phyloP scores from a whole-genome alignment of 768 basidiomycete species.

The Lactarius tabidus region DNA sequence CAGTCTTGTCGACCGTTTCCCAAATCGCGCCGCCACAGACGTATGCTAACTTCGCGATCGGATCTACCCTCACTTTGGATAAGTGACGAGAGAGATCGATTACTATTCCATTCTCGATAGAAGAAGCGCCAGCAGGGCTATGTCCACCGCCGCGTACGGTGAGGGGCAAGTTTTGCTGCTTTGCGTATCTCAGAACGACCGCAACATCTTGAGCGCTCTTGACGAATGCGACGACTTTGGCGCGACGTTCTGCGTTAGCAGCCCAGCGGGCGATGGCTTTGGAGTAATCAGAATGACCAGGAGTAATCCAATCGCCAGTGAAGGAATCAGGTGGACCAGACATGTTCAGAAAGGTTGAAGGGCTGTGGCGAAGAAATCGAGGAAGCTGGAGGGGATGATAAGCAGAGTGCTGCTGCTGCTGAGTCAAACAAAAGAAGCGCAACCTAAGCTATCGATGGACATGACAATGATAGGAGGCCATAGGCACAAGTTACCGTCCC shows the following conservation, averaged over 20 bases:
- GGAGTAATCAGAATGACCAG: conserved; percentile 36
- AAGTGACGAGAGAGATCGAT: conserved; percentile 47
- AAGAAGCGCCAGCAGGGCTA: conserved; percentile 42
- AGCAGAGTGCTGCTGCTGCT: neutral
- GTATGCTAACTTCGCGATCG: conserved; percentile 35
- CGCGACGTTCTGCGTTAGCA: conserved; percentile 37
- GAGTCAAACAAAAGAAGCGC: neutral
- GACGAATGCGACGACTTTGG: conserved; percentile 42
- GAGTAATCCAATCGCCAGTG: conserved; percentile 44
- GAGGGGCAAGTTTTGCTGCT: conserved; percentile 33
- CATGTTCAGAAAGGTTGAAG: conserved; percentile 2
- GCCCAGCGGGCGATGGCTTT: conserved; percentile 46
- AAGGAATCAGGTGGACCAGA: conserved; percentile 26
- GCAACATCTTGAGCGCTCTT: conserved; percentile 41
- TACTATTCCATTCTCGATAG: conserved; percentile 45
- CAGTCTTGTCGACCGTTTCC: conserved; percentile 43
- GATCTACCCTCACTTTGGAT: conserved; percentile 38
- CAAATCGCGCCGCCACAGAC: conserved; percentile 48
- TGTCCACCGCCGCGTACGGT: conserved; percentile 50
- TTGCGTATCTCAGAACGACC: conserved; percentile 37
- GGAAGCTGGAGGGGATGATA: neutral
- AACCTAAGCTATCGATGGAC: too few species aligned
- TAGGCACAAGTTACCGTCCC: too few species aligned
- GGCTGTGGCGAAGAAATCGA: neutral
- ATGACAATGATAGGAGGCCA: too few species aligned